A percentile compares a stretch with the other conserved stretches of the same genome.
Evolutionary conservation across 148 eudicot genomes (phyloP).

Genomic region (Salicornia ramosissima): DNA sequence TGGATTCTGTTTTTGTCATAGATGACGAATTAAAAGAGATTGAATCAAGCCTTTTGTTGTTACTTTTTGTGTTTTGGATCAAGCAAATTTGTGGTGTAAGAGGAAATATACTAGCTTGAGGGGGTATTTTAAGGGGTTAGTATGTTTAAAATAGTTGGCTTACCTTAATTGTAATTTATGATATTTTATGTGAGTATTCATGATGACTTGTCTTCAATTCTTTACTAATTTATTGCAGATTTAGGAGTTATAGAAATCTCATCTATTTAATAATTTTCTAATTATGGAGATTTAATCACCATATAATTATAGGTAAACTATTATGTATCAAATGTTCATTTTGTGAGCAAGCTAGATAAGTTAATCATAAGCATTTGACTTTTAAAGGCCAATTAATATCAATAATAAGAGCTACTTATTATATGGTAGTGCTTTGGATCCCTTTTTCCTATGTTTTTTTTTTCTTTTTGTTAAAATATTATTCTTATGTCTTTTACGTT

Average conservation of each 20-base stretch:
- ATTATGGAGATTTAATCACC: conserved; percentile 31
- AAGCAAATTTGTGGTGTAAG: conserved; percentile 8
- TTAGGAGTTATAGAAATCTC: conserved; percentile 40
- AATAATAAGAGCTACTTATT: not conserved
- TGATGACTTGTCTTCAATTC: no score
- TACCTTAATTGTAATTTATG: not conserved
- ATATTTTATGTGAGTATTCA: conserved; percentile 2
- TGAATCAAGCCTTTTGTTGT: not conserved
- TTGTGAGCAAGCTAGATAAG: not conserved
- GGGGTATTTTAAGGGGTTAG: conserved; percentile 25
- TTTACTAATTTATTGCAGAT: conserved; percentile 27
- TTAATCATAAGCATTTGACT: conserved; percentile 9
- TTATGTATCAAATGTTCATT: not conserved
- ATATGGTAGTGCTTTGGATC: conserved; percentile 20
- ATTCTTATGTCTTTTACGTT: no score
- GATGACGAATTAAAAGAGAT: conserved; percentile 7
- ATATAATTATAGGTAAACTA: conserved; percentile 3
- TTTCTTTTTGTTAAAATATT: no score
- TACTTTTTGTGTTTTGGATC: no score
- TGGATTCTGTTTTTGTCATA: conserved; percentile 49
- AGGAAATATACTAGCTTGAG: not conserved
- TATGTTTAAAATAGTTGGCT: conserved; percentile 9
- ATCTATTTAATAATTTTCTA: conserved; percentile 29
- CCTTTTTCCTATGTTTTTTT: not conserved
- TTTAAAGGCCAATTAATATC: conserved; percentile 1